Base-by-base conservation (phyloP, 176 grass and related monocot species). In the Puya raimondii region DNA sequence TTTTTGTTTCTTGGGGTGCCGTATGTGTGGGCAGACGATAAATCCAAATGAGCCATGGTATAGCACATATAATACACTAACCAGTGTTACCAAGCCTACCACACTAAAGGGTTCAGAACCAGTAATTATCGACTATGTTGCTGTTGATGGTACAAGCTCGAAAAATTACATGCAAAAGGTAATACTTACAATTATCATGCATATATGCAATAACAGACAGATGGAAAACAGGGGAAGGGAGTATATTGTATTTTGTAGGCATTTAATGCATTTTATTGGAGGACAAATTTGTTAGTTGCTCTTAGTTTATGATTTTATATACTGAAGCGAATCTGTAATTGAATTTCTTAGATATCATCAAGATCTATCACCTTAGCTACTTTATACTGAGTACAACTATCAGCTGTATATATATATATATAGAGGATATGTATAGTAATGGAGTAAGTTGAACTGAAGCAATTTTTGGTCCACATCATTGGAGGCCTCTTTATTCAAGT, bases 61-160 rank as follows among this genome's bases (percentile, higher is more conserved):
- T 66, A 92, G 89, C 74, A 74, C 79, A n/a, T 82, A 92, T 66
- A 90, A 97, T 64, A 92, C 84, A 65, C 67, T 97, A 21, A 92
- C 76, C 16, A 74, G 84, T 68, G 51, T 66, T 26, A 81, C 85
- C 56, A 90, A 81, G 64, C 81, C 86, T 26, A 69, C 63, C 50
- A 79, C 2, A 65, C 81, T 92, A 57, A 97, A 97, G 76, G 81
- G 93, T 51, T 80, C 93, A 18, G 93, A 97, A 72, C 79, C 86
- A 51, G 84, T 85, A 51, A 71, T 76, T 73, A 73, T 97, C 74
- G 93, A 97, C 68, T 92, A 85, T 69, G 89, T 97, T 79, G 79
- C 84, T 72, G 64, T 97, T 63, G 81, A 92, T 50, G 93, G 93
- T 49, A 76, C 86, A 54, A 80, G 74, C 69, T 83, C 86, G 74